Conservation (phyloP, 2,329 filamentous ascomycete genomes). For the Fusarium pseudonygamai region DNA sequence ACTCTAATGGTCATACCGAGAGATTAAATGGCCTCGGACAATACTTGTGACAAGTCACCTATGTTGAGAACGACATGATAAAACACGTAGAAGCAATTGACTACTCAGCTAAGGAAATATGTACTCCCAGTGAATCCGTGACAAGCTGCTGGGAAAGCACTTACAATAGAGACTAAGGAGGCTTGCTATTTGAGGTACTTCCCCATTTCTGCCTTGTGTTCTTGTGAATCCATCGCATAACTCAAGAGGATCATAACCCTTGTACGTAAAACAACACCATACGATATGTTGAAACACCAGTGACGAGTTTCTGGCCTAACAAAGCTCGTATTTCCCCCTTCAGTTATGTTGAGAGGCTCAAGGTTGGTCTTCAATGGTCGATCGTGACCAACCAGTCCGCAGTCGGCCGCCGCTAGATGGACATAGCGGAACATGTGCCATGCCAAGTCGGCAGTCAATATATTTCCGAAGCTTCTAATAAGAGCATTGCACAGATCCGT, state of each 20-base stretch:
- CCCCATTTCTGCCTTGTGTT: background rate
- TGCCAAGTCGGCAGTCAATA: background rate
- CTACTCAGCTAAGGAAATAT: too few relatives aligned
- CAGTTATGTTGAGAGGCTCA: too few relatives aligned
- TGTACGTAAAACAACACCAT: background rate
- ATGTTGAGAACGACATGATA: too few relatives aligned
- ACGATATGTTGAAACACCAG: background rate
- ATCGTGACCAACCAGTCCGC: background rate
- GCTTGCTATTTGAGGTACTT: background rate
- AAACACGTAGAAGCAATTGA: too few relatives aligned
- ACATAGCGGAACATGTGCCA: background rate
- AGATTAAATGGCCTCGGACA: too few relatives aligned
- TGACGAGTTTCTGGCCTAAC: background rate
- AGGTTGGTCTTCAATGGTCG: background rate
- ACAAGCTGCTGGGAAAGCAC: rapidly evolving
- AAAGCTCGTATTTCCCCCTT: background rate
- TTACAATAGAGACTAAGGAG: rapidly evolving
- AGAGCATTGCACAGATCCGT: rapidly evolving
- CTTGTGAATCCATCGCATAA: rapidly evolving
- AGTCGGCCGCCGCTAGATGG: background rate
- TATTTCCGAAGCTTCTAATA: background rate
- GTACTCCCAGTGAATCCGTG: too few relatives aligned
- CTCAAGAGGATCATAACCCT: background rate
- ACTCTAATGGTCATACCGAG: too few relatives aligned
- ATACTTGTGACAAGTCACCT: too few relatives aligned